Evolutionary conservation across 2,329 filamentous ascomycete genomes (phyloP).

Genomic region (Grosmannia huntii): DNA sequence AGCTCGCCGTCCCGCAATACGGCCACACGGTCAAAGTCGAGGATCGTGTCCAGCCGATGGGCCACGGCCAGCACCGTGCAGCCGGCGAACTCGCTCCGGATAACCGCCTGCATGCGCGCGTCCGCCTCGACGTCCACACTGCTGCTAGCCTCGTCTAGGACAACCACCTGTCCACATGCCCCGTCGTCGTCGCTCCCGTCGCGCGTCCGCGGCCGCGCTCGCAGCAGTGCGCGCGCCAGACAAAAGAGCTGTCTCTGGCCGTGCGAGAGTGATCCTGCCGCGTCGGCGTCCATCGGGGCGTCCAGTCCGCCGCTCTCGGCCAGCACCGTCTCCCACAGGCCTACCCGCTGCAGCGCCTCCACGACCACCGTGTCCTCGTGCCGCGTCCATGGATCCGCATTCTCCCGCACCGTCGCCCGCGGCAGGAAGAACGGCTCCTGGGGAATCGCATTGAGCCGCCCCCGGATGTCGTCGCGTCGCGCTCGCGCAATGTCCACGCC

Average conservation of each 20-base stretch:
- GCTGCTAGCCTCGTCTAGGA: slow-evolving; percentile 97
- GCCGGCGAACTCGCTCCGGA: slow-evolving; percentile 58
- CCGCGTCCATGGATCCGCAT: no score
- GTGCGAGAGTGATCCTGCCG: slow-evolving; percentile 51
- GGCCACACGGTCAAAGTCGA: slow-evolving; percentile 54
- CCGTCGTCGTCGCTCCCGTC: no score
- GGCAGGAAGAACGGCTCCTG: slow-evolving; percentile 26
- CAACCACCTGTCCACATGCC: slow-evolving; percentile 74
- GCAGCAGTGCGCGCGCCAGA: slow-evolving; percentile 57
- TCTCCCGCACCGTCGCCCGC: no score
- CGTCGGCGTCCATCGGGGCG: neutral
- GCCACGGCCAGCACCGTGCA: slow-evolving; percentile 95
- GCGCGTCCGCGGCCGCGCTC: no score
- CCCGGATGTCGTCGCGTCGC: no score
- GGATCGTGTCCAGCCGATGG: slow-evolving; percentile 70
- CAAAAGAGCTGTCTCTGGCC: slow-evolving; percentile 90
- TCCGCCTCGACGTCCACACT: slow-evolving; percentile 94
- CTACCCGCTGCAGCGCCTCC: no score
- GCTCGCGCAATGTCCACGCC: slow-evolving; percentile 22
- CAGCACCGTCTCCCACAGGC: no score
- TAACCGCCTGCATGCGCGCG: slow-evolving; percentile 86
- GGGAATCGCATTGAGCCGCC: no score
- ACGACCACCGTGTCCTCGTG: no score
- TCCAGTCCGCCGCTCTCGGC: neutral
- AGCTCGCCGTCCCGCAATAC: slow-evolving; percentile 52